Base-by-base conservation (phyloP, 2,329 filamentous ascomycete species). In the Pleurostoma richardsiae region DNA sequence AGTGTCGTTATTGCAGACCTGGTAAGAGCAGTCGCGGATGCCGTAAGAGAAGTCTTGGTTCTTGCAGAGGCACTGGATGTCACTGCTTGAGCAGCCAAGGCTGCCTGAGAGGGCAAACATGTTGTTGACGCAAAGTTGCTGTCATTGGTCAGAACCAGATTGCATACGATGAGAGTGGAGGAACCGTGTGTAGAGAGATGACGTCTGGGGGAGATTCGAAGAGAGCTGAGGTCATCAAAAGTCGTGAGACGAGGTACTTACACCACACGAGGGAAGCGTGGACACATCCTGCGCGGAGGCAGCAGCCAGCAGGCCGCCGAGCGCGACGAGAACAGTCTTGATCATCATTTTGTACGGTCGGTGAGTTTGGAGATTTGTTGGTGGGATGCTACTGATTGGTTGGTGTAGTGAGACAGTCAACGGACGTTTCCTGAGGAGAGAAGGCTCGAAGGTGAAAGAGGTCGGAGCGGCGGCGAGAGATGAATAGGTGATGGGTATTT, bases 41-140 rank as follows among this genome's bases (percentile, higher is more conserved):
- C 75, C 76, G 52, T 69, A 76, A 48, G 63, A 55, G 61, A 76
- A 79, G 65, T 75, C 56, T 40, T 51, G 39, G 52, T 73, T 71
- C 48, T 57, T 55, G 67, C 76, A 79, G 10, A 78, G 66, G 61
- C 76, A 79, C 42, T 56, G 54, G 39, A 66, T 33, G 50, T 76
- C 72, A 39, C 57, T 58, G 46, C 56, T 49, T 4, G 39, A 41
- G 64, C 79, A 82, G 49, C 70, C 69, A 33, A 81, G 70, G 44
- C 69, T 59, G 31, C 52, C 30, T 41, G 68, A 68, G 64, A 74
- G 67, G 48, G 45, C 56, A n/a, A 73, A 53, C 76, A 82, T 79
- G 67, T 76, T 75, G 57, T 57, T 61, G 52, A 71, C 65, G 54
- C 78, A 82, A 39, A 56, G 64, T 57, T 62, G 65, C 77, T 81